Percentiles rank a stretch among this genome's conserved stretches.
Conservation (phyloP, 2,329 filamentous ascomycete genomes). For the Pseudophaeomoniella oleicola region DNA sequence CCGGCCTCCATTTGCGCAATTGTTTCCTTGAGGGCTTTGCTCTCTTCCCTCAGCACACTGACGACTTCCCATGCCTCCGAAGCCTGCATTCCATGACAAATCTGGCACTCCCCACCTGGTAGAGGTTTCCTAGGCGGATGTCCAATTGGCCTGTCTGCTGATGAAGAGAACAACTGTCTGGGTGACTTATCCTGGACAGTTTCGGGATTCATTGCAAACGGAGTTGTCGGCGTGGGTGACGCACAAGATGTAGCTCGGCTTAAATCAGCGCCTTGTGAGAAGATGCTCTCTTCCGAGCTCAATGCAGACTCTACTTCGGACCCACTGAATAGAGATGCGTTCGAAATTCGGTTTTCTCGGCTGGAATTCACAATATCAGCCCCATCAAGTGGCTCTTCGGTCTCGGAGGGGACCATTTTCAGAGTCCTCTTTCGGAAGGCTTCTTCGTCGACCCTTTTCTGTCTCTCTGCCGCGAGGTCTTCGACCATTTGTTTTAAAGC, state of each 20-base stretch:
- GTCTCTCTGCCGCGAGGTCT: conserved; percentile 30
- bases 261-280: conserved; percentile 21
- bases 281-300: conserved; percentile 33
- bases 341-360: conserved; percentile 22
- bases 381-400: not conserved
- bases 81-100: conserved; percentile 24
- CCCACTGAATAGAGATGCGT: conserved; percentile 31
- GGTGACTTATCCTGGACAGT: too few relatives aligned
- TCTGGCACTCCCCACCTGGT: conserved; percentile 22
- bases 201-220: conserved; percentile 20
- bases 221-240: conserved; percentile 20
- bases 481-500: conserved; percentile 37
- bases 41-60: conserved; percentile 39
- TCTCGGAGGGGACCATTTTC: conserved; percentile 17
- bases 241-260: conserved; percentile 20
- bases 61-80: conserved; percentile 40
- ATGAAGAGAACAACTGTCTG: too few relatives aligned
- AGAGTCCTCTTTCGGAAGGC: conserved; percentile 21
- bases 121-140: too few relatives aligned
- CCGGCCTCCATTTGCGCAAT: conserved; percentile 34
- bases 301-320: conserved; percentile 47
- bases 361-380: conserved; percentile 3
- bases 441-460: conserved; percentile 22
- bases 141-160: too few relatives aligned
- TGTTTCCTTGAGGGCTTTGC: conserved; percentile 34